phyloP scores from a whole-genome alignment of 768 basidiomycete genomes.

The Exsudoporus frostii region DNA sequence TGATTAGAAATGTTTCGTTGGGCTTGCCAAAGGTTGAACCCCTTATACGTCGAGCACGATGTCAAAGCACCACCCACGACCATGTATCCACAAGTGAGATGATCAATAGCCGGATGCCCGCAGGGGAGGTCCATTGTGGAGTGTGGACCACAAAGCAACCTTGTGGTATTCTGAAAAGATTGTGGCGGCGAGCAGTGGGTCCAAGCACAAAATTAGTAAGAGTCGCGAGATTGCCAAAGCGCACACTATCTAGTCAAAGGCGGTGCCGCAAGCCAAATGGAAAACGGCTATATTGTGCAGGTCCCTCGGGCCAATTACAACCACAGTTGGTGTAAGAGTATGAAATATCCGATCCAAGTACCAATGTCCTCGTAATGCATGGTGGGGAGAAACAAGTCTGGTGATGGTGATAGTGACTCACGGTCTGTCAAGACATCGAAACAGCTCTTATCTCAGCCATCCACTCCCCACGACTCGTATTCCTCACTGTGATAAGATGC shows the following conservation, averaged over 20 bases:
- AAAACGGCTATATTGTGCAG: conserved; percentile 1
- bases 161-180: neutral
- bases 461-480: conserved; percentile 29
- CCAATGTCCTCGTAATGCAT: neutral
- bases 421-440: conserved; percentile 7
- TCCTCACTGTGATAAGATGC: conserved; percentile 24
- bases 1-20: neutral
- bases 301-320: conserved; percentile 1
- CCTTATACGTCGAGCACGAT: neutral
- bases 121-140: neutral
- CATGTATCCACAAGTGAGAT: neutral
- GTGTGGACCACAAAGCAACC: neutral
- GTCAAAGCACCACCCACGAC: conserved; percentile 1
- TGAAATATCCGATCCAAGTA: conserved; percentile 4
- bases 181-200: neutral
- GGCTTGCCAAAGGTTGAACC: neutral
- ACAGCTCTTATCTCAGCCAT: conserved; percentile 26
- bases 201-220: neutral
- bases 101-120: neutral
- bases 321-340: neutral
- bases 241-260: neutral
- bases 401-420: conserved; percentile 5
- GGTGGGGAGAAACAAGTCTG: neutral
- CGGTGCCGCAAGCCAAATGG: neutral
- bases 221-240: neutral